Conservation (phyloP, 306 rosid species). For the Myrica gale region DNA sequence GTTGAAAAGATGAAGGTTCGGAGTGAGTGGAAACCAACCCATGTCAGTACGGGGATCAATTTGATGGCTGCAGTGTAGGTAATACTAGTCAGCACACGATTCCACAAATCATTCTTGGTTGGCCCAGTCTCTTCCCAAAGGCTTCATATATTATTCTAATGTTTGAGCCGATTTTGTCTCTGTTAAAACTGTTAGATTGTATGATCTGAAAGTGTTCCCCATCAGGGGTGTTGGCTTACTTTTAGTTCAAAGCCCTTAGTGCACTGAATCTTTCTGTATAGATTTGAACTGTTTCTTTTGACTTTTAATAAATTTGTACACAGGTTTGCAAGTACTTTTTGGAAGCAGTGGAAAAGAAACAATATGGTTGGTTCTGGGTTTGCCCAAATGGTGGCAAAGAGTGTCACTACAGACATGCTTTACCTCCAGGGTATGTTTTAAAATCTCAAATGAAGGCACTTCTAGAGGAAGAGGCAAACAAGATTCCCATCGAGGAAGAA, state of each 20-base stretch:
- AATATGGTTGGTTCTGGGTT: constrained; percentile 94
- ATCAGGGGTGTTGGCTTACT: not conserved
- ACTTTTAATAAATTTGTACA: constrained; percentile 19
- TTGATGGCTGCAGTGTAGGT: not conserved
- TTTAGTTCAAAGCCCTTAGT: not conserved
- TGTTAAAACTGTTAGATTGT: not conserved
- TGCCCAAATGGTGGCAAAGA: constrained; percentile 91
- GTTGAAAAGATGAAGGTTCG: not conserved
- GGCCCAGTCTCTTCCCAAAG: not conserved
- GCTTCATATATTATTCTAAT: not conserved
- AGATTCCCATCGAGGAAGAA: constrained; percentile 80
- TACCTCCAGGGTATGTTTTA: constrained; percentile 86
- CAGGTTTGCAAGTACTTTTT: constrained; percentile 60
- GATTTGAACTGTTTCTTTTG: not conserved
- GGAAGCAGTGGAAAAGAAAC: constrained; percentile 97
- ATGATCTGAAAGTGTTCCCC: not conserved
- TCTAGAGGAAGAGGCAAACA: constrained; percentile 71
- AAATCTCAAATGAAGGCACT: constrained; percentile 99
- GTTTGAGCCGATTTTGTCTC: not conserved
- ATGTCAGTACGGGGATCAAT: not conserved
- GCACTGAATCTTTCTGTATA: not conserved
- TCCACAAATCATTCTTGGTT: not conserved
- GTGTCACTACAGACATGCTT: constrained; percentile 97
- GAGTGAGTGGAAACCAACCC: not conserved
- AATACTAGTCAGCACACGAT: not conserved